These are phyloP conservation scores for Polysphondylium violaceum DNA, from an alignment of 78 protist genomes.

Conservation along the genomic window DNA sequence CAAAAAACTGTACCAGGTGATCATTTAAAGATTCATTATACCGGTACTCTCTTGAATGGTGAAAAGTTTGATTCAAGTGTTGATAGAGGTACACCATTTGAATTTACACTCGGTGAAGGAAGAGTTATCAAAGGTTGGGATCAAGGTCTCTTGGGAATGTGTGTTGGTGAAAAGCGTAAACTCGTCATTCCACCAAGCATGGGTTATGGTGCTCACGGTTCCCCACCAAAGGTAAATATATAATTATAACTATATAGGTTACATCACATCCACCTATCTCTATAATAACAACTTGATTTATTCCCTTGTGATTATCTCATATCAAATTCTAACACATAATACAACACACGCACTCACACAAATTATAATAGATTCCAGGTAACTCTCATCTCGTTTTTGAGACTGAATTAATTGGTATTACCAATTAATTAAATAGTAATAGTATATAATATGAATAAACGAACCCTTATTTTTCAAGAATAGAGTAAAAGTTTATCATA, in stretches of 20 bases:
- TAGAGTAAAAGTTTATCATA: too few relatives aligned
- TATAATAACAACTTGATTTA: too few relatives aligned
- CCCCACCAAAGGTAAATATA: neutral
- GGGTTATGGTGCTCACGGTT: constrained; percentile 86
- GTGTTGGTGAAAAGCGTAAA: constrained; percentile 87
- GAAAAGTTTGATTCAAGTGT: constrained; percentile 55
- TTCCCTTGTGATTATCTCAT: too few relatives aligned
- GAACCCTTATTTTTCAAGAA: too few relatives aligned
- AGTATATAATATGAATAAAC: too few relatives aligned
- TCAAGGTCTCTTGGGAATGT: constrained; percentile 83
- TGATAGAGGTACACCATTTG: constrained; percentile 83
- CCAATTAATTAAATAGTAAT: constrained; percentile 3
- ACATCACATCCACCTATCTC: too few relatives aligned
- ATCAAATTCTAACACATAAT: too few relatives aligned
- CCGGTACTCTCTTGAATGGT: constrained; percentile 37
- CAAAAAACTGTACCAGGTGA: constrained; percentile 74
- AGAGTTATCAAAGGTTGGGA: constrained; percentile 90
- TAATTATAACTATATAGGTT: neutral
- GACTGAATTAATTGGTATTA: constrained; percentile 75
- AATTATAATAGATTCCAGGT: too few relatives aligned
- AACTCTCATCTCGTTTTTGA: constrained; percentile 75
- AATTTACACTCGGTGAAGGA: constrained; percentile 81
- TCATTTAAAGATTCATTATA: constrained; percentile 74
- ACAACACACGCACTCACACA: too few relatives aligned
- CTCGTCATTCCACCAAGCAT: constrained; percentile 78